Conservation (phyloP, 768 basidiomycete genomes). For the Rhizopogon vinicolor region DNA sequence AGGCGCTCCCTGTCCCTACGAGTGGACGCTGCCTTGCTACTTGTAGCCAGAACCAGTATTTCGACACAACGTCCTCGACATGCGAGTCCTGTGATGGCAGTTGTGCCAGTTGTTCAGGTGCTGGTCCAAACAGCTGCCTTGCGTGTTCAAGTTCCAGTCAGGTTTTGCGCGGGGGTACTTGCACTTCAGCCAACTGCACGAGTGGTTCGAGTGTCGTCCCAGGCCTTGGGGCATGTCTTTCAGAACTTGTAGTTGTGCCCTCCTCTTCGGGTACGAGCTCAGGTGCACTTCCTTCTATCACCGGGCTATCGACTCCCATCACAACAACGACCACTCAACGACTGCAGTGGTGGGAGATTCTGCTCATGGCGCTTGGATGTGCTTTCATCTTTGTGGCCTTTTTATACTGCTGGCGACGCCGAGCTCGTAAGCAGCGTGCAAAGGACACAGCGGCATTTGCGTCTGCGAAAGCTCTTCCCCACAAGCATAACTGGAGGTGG, state of each 20-base stretch:
- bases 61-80: slow-evolving; percentile 56
- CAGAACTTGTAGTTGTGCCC: slow-evolving; percentile 61
- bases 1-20: slow-evolving; percentile 64
- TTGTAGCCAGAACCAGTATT: slow-evolving; percentile 68
- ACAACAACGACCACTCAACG: slow-evolving; percentile 25
- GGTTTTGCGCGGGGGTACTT: slow-evolving; percentile 63
- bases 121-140: slow-evolving; percentile 65
- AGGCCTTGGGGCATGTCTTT: slow-evolving; percentile 74
- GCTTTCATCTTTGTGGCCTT: slow-evolving; percentile 71
- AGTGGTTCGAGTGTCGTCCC: slow-evolving; percentile 52
- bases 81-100: slow-evolving; percentile 73
- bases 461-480: slow-evolving; percentile 47
- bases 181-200: slow-evolving; percentile 58
- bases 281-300: slow-evolving; percentile 44
- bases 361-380: slow-evolving; percentile 78
- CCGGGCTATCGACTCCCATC: slow-evolving; percentile 55
- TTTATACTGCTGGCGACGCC: slow-evolving; percentile 66
- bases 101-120: slow-evolving; percentile 74
- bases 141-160: slow-evolving; percentile 61
- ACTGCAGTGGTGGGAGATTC: slow-evolving; percentile 79
- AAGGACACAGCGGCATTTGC: slow-evolving; percentile 66
- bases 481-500: slow-evolving; percentile 47
- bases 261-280: slow-evolving; percentile 37
- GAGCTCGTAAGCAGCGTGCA: slow-evolving; percentile 62
- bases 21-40: slow-evolving; percentile 77